Percentiles rank a stretch among this genome's conserved stretches.
Evolutionary conservation across 176 grass and related monocot genomes (phyloP).

Genomic region (Rhynchospora breviuscula): DNA sequence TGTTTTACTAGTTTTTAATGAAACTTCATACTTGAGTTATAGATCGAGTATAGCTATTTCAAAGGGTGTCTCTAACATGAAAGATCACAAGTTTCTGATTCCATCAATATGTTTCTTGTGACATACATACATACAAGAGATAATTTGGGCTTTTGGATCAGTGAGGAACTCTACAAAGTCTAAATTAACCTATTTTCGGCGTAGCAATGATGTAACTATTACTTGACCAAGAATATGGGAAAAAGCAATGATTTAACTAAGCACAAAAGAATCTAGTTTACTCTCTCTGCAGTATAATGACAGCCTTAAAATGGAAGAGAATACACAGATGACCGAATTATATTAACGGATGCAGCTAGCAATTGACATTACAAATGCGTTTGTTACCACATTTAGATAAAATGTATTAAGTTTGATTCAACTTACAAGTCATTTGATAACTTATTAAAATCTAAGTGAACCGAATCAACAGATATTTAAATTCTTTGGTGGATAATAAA

Average conservation of each 20-base stretch:
- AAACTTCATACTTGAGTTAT: no score
- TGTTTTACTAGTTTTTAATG: no score
- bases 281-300: not conserved
- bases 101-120: not conserved
- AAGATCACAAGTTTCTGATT: no score
- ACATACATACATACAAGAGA: not conserved
- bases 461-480: not conserved
- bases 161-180: no score
- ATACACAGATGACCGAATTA: not conserved
- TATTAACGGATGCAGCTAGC: not conserved
- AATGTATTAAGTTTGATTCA: no score
- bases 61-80: no score
- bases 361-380: not conserved
- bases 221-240: no score
- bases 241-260: not conserved
- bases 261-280: not conserved
- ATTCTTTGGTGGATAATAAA: not conserved
- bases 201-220: no score
- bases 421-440: not conserved
- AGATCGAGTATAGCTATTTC: no score
- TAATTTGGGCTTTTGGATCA: no score
- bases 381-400: no score
- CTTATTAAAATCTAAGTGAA: not conserved
- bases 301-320: not conserved
- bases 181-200: no score